Evolutionary conservation across 306 rosid species (phyloP), one percentile per base, ranked within the genome.

Genomic region (Phaseolus lunatus): DNA sequence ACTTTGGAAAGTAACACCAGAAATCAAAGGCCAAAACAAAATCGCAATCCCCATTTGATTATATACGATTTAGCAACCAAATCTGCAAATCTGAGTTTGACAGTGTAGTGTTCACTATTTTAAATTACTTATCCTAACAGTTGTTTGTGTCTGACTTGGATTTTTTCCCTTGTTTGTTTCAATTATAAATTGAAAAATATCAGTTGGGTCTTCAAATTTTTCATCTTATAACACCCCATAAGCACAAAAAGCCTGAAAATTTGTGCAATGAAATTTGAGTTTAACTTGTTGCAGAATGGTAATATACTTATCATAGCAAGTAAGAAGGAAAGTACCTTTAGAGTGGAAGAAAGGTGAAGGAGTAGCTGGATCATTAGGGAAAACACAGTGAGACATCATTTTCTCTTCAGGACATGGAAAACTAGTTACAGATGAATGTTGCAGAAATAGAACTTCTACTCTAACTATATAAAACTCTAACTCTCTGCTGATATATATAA

Each of bases 371-470:
- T 14, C 59, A 75, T 80, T 61, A 47, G 72, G 69, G 52, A 71
- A 58, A 76, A 73, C 22, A 65, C 35, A 52, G 13, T 43, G 87
- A 77, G 65, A 26, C 22, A 81, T 78, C 83, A 84, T 87, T 70
- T 29, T 52, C 19, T 1, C 47, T 72, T 77, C 57, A 77, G 59
- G 44, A 13, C 72, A 63, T 12, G 11, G 24, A 24, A 48, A 14
- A 20, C 5, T 18, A 29, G 26, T 16, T 6, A 9, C 11, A 9
- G 1, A 65, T 10, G 39, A 10, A 35, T 37, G 29, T 33, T 31
- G 33, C 64, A 31, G 49, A 68, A 7, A 1, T 7, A 1, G 3
- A 41, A 19, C 20, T 0, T 16, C 8, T 7, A 52, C 13, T 8
- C 12, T 9, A 50, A 1, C 13, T 57, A 4, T 0, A 24, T n/a